A percentile compares a stretch with the other conserved stretches of the same genome.
These are phyloP conservation scores for Endothia cerciana DNA, from an alignment of 2,329 filamentous ascomycete species.

Conservation along the genomic window DNA sequence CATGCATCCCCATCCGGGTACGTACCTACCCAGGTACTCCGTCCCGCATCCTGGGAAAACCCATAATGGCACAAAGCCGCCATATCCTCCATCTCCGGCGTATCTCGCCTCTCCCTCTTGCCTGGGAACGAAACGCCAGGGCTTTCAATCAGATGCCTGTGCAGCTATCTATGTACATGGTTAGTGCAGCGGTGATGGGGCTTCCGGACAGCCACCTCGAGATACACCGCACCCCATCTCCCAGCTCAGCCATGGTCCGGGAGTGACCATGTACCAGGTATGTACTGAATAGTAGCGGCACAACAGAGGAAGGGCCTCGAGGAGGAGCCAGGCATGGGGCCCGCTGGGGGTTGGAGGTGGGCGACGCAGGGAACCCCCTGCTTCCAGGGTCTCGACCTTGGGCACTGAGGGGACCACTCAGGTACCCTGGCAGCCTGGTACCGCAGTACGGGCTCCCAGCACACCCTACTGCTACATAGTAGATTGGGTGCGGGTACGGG, in stretches of 20 bases:
- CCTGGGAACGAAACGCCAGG: not conserved
- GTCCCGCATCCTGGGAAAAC: not conserved
- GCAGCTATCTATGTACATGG: not conserved
- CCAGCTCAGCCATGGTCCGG: not conserved
- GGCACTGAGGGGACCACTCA: not conserved
- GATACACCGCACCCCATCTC: not conserved
- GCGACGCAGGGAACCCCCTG: not conserved
- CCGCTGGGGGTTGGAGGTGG: not conserved
- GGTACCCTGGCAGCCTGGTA: constrained; percentile 1
- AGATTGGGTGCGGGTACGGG: no score
- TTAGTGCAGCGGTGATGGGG: not conserved
- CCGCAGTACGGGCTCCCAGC: no score
- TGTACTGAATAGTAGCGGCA: not conserved
- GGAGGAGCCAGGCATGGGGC: not conserved
- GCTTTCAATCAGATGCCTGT: constrained; percentile 1
- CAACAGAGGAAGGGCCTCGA: not conserved
- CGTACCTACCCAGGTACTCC: constrained; percentile 1
- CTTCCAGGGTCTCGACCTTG: not conserved
- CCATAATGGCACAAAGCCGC: constrained; percentile 7
- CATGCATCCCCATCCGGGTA: constrained; percentile 6
- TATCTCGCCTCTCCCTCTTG: not conserved
- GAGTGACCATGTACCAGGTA: not conserved
- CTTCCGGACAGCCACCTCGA: not conserved
- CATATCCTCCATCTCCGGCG: not conserved
- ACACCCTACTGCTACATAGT: not conserved